Evolutionary conservation across 352 stramenopile genomes (phyloP).

Genomic region (Globisporangium cylindrosporum): DNA sequence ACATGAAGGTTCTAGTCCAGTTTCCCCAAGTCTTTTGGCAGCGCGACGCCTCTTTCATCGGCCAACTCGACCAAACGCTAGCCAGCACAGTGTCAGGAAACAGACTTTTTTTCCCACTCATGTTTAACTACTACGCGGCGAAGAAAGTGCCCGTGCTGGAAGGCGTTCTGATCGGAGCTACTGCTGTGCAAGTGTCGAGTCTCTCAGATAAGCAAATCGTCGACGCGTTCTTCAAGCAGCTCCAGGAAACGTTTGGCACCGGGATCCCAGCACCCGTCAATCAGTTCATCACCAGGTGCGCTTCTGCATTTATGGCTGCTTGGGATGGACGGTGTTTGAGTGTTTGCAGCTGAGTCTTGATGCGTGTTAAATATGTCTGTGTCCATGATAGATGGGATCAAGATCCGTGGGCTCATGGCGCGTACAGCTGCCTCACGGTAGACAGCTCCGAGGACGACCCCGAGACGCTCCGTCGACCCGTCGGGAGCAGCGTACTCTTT

Average conservation of each 20-base stretch:
- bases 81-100: background rate
- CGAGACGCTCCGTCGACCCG: constrained; percentile 35
- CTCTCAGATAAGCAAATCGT: constrained; percentile 45
- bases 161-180: constrained; percentile 45
- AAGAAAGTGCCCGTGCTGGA: constrained; percentile 59
- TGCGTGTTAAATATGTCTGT: background rate
- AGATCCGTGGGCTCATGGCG: constrained; percentile 48
- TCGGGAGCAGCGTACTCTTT: constrained; percentile 50
- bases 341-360: background rate
- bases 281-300: constrained; percentile 53
- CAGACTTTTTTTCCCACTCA: constrained; percentile 40
- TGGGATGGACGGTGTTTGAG: background rate
- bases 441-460: constrained; percentile 60
- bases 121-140: constrained; percentile 58
- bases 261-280: constrained; percentile 33
- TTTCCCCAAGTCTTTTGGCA: constrained; percentile 68
- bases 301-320: background rate
- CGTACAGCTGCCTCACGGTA: constrained; percentile 66
- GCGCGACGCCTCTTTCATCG: constrained; percentile 39
- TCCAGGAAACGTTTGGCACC: constrained; percentile 42
- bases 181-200: constrained; percentile 35
- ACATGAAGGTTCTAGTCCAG: constrained; percentile 76
- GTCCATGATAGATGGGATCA: constrained; percentile 46
- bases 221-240: constrained; percentile 35
- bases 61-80: constrained; percentile 23